Base-by-base conservation (phyloP, 805 yeast genomes). In the Naumovozyma castellii region DNA sequence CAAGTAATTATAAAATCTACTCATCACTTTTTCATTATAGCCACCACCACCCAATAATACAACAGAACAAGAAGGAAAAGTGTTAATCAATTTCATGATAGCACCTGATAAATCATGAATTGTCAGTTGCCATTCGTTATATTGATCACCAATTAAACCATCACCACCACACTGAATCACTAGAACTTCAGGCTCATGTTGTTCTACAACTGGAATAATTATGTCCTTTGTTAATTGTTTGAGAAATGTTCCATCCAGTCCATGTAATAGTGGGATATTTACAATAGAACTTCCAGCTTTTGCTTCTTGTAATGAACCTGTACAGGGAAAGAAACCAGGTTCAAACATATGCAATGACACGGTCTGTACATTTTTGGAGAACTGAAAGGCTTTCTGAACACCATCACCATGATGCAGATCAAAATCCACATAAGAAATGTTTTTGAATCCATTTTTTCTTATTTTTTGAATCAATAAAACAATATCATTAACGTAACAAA, bases 381-480 rank as follows among this genome's bases (percentile, higher is more conserved):
- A 67, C 44, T 66, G 60, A 58, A 80, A 82, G 0, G 86, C 85
- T 2, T 65, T 62, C 37, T 79, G 80, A 4, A 83, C 90, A 0
- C 87, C 94, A 56, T 83, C 88, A 0, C 90, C 88, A 57, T 82
- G 88, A 54, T 83, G 94, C 5, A 83, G 56, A 56, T 83, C 94
- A 5, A 83, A 57, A 56, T 83, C 94, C 3, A 83, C 55, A 49
- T 83, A 83, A 50, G 77, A 61, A 1, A 83, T 64, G 28, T 57
- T 69, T 9, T 62, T 56, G 50, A 61, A 76, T 1, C 59, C 56
- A 17, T 49, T 51, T 18, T 65, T 62, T 27, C 88, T 56, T 12
- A 82, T 62, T 30, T 64, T 58, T 34, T 69, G 64, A 3, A 82
- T 76, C 0, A 74, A 71, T 12, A 83, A 50, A 0, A 75, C 79